phyloP scores from a whole-genome alignment of 371 early-diverging fungal genomes.

The Lichtheimia ornata region DNA sequence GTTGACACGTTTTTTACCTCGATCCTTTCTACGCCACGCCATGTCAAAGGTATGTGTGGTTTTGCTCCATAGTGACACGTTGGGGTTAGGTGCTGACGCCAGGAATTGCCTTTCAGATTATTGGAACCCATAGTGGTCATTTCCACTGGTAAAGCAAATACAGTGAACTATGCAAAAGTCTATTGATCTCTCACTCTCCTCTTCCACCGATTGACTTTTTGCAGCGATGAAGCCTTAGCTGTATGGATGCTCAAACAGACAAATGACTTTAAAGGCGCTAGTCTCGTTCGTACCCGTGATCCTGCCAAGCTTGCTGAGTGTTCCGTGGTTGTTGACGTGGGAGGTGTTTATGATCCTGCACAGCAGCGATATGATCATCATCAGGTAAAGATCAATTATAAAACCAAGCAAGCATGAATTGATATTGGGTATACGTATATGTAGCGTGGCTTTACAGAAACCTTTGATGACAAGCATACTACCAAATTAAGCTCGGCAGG shows the following conservation, averaged over 20 bases:
- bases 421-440: neutral
- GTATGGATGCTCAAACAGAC: conserved; percentile 83
- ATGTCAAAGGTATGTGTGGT: neutral
- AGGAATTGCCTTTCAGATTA: conserved; percentile 31
- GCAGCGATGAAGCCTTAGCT: conserved; percentile 95
- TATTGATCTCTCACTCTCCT: neutral
- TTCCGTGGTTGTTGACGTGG: conserved; percentile 97
- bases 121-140: conserved; percentile 88
- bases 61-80: too few relatives aligned
- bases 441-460: conserved; percentile 87
- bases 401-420: neutral
- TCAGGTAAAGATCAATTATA: conserved; percentile 52
- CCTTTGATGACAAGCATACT: conserved; percentile 75
- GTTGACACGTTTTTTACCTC: too few relatives aligned
- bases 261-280: conserved; percentile 69
- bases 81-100: neutral
- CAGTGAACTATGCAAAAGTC: too few relatives aligned
- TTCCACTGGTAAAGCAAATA: conserved; percentile 70
- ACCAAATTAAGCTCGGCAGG: conserved; percentile 94
- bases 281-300: conserved; percentile 89
- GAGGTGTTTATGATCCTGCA: conserved; percentile 89
- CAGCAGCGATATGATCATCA: conserved; percentile 94
- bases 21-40: neutral
- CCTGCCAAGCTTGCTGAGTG: conserved; percentile 74
- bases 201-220: neutral